phyloP scores from a whole-genome alignment of 2,329 filamentous ascomycete genomes.

The Atkinsonella hypoxylon region DNA sequence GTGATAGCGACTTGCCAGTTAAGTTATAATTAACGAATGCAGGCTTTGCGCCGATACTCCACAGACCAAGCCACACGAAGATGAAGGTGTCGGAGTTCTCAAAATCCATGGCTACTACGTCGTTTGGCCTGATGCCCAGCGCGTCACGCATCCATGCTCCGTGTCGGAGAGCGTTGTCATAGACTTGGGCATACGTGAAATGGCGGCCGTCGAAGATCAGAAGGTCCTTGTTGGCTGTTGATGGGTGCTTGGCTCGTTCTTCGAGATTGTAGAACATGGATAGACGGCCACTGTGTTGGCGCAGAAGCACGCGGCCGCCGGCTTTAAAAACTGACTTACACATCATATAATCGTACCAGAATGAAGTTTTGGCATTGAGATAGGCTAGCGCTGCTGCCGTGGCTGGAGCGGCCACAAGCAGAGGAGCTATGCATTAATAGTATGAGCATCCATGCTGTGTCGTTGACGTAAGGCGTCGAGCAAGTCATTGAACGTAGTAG shows the following conservation, averaged over 20 bases:
- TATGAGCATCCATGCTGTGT: not conserved
- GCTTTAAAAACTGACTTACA: constrained; percentile 41
- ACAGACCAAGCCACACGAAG: constrained; percentile 65
- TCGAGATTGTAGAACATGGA: constrained; percentile 71
- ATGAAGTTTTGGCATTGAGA: constrained; percentile 56
- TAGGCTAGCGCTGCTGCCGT: constrained; percentile 61
- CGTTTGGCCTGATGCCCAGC: constrained; percentile 51
- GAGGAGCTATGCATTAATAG: constrained; percentile 29
- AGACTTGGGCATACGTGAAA: constrained; percentile 67
- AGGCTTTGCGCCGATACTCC: constrained; percentile 71
- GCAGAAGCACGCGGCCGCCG: constrained; percentile 28
- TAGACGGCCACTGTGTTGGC: constrained; percentile 46
- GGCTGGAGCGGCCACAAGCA: constrained; percentile 45
- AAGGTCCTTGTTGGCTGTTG: constrained; percentile 42
- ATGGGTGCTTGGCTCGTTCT: constrained; percentile 40
- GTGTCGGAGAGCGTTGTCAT: constrained; percentile 59
- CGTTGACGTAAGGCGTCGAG: not conserved
- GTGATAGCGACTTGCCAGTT: constrained; percentile 54
- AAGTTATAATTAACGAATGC: constrained; percentile 87
- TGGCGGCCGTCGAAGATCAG: constrained; percentile 55
- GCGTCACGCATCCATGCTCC: constrained; percentile 61
- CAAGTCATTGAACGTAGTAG: not conserved
- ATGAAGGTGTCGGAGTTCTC: constrained; percentile 71
- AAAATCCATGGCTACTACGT: constrained; percentile 71
- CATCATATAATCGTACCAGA: constrained; percentile 54